These are phyloP conservation scores for Mycena epipterygia DNA, from an alignment of 768 basidiomycete species.

Conservation along the genomic window DNA sequence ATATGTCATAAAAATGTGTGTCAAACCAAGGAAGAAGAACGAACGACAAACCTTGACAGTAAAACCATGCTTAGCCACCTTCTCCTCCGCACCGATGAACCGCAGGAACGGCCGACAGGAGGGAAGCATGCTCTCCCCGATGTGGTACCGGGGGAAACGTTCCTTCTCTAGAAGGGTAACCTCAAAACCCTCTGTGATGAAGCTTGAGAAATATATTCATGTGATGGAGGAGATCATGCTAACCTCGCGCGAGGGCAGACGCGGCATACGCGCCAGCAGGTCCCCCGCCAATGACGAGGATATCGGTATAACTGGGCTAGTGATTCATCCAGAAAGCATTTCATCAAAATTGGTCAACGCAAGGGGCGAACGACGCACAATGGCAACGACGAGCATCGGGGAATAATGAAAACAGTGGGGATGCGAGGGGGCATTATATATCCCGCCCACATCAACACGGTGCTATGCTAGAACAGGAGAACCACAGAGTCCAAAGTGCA, in stretches of 20 bases:
- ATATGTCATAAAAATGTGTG: constrained; percentile 6
- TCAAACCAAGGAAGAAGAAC: background rate
- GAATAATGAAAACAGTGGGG: no score
- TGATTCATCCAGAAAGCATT: background rate
- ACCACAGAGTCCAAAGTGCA: no score
- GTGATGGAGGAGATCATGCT: background rate
- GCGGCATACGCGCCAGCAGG: constrained; percentile 48
- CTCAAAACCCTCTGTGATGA: constrained; percentile 41
- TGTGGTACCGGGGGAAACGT: constrained; percentile 51
- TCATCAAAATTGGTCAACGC: background rate
- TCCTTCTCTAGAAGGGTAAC: constrained; percentile 46
- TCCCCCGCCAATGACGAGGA: constrained; percentile 36
- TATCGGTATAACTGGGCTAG: background rate
- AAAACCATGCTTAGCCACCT: constrained; percentile 50
- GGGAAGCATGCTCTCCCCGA: constrained; percentile 56
- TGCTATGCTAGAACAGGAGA: no score
- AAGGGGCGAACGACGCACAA: background rate
- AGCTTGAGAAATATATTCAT: constrained; percentile 4
- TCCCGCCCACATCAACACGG: no score
- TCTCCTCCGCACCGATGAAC: constrained; percentile 54
- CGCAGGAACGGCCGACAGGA: constrained; percentile 50
- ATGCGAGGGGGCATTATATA: no score
- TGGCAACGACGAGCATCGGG: background rate
- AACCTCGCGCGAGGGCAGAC: constrained; percentile 36
- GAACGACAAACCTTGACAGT: constrained; percentile 46